Conservation (phyloP, 1,139 yeast genomes). For the Lodderomyces oxycetoniae region DNA sequence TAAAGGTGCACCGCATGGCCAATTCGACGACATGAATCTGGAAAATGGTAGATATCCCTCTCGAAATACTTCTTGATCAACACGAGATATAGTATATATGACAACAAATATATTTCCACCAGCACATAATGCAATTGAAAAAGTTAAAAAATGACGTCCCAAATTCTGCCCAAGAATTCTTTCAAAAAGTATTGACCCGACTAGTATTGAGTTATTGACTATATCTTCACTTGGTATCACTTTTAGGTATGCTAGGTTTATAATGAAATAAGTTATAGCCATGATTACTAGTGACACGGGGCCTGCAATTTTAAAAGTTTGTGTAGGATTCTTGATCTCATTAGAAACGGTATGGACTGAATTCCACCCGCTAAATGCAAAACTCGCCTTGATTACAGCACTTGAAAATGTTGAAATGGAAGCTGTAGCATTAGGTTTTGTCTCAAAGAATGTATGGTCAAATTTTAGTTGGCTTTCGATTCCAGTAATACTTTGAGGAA, state of each 20-base stretch:
- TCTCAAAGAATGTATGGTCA: slow-evolving; percentile 24
- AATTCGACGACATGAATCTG: slow-evolving; percentile 48
- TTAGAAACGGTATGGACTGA: slow-evolving; percentile 58
- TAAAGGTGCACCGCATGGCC: slow-evolving; percentile 55
- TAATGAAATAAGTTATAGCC: slow-evolving; percentile 46
- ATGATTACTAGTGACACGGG: slow-evolving; percentile 49
- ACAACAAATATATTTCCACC: slow-evolving; percentile 64
- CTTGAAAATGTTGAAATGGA: slow-evolving; percentile 46
- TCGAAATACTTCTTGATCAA: slow-evolving; percentile 60
- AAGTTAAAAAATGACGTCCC: slow-evolving; percentile 51
- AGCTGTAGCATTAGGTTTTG: slow-evolving; percentile 23
- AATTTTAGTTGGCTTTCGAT: slow-evolving; percentile 37
- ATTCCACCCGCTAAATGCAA: slow-evolving; percentile 64
- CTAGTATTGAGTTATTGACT: slow-evolving; percentile 49
- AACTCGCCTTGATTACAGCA: slow-evolving; percentile 55
- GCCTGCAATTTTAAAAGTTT: slow-evolving; percentile 58
- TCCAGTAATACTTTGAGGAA: slow-evolving; percentile 41
- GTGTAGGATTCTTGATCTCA: slow-evolving; percentile 55
- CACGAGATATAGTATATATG: slow-evolving; percentile 53
- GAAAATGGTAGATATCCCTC: slow-evolving; percentile 60
- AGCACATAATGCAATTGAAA: slow-evolving; percentile 55
- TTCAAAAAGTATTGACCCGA: slow-evolving; percentile 56
- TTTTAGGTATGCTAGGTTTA: slow-evolving; percentile 53
- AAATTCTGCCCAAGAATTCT: slow-evolving; percentile 48
- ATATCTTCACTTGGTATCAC: slow-evolving; percentile 53